Percentiles rank a stretch among this genome's conserved stretches.
These are phyloP conservation scores for Kwoniella mangroviensis DNA, from an alignment of 768 basidiomycete species.

Conservation along the genomic window DNA sequence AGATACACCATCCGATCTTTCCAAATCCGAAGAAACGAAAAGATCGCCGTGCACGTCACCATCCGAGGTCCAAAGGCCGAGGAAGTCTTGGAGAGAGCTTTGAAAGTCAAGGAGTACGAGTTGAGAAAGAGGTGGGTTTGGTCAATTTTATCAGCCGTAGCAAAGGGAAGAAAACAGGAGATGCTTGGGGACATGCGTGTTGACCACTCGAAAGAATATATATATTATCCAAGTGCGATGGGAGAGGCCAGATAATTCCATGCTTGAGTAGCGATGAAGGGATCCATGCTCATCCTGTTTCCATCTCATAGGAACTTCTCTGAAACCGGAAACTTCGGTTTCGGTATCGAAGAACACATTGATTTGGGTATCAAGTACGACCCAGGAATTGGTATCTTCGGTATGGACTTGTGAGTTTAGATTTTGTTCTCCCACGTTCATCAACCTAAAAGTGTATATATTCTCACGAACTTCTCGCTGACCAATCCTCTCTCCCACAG, in stretches of 20 bases:
- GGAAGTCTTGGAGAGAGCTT: slow-evolving; percentile 97
- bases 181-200: too few relatives aligned
- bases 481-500: not conserved
- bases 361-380: slow-evolving; percentile 98
- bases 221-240: too few relatives aligned
- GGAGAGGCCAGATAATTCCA: too few relatives aligned
- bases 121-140: slow-evolving; percentile 68
- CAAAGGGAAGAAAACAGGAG: too few relatives aligned
- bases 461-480: not conserved
- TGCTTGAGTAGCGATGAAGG: not conserved
- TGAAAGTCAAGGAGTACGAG: slow-evolving; percentile 99
- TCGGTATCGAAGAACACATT: slow-evolving; percentile 95
- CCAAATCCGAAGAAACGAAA: slow-evolving; percentile 99
- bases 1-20: slow-evolving; percentile 99
- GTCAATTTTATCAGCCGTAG: not conserved
- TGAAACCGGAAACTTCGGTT: slow-evolving; percentile 98
- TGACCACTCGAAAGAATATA: too few relatives aligned
- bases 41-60: slow-evolving; percentile 98
- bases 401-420: slow-evolving; percentile 88
- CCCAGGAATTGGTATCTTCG: slow-evolving; percentile 97
- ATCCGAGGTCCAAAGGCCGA: slow-evolving; percentile 99
- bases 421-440: slow-evolving; percentile 56
- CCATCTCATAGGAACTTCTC: slow-evolving; percentile 77
- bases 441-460: not conserved
- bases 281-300: slow-evolving; percentile 11